Evolutionary conservation across 208 protist species (phyloP).

Genomic region (Leishmania turanica): DNA sequence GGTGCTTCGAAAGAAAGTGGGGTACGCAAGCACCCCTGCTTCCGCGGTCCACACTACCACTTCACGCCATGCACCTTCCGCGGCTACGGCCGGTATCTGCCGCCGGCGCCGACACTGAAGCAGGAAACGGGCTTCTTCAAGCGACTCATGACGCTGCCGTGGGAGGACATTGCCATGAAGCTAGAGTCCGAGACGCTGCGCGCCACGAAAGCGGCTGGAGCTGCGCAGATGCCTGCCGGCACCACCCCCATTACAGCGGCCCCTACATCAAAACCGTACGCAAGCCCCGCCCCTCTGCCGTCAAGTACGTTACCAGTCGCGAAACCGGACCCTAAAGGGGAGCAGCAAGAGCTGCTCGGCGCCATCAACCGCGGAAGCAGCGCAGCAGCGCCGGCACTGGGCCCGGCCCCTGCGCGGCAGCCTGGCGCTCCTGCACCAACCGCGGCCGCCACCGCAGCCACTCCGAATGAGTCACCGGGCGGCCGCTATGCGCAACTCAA

Average conservation of each 20-base stretch:
- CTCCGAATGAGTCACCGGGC: constrained; percentile 21
- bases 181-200: constrained; percentile 69
- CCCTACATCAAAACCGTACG: neutral
- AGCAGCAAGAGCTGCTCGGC: constrained; percentile 39
- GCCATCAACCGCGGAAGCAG: constrained; percentile 1
- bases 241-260: neutral
- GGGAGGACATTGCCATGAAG: constrained; percentile 79
- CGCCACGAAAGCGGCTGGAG: constrained; percentile 21
- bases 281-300: neutral
- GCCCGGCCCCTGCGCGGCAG: neutral
- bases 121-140: constrained; percentile 85
- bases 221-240: neutral
- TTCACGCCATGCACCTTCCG: constrained; percentile 68
- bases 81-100: constrained; percentile 62
- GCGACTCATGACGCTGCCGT: constrained; percentile 79
- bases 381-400: constrained; percentile 2
- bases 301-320: neutral
- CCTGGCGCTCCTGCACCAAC: constrained; percentile 2
- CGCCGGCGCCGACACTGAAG: constrained; percentile 71
- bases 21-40: constrained; percentile 43
- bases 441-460: neutral
- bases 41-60: constrained; percentile 35
- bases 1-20: constrained; percentile 37
- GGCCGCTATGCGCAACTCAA: constrained; percentile 81
- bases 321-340: constrained; percentile 24